Percentiles rank a stretch among this genome's conserved stretches.
These are phyloP conservation scores for Sistotremastrum suecicum DNA, from an alignment of 768 basidiomycete species.

Conservation along the genomic window DNA sequence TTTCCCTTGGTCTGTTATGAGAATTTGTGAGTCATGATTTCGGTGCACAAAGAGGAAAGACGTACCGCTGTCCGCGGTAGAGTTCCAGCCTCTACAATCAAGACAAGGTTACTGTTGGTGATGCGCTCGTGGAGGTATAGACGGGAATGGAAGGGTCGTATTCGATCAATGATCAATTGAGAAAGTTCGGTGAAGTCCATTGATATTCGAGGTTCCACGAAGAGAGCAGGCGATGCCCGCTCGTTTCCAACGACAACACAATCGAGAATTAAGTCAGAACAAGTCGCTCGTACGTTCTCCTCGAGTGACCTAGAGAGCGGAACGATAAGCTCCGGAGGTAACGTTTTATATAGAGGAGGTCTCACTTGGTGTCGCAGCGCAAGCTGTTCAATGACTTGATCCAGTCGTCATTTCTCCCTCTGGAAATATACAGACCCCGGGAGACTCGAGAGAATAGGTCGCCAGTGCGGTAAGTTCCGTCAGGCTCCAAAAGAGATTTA, in stretches of 20 bases:
- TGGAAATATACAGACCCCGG: conserved; percentile 45
- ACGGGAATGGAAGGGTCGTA: conserved; percentile 55
- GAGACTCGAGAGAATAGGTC: conserved; percentile 60
- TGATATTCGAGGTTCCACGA: conserved; percentile 43
- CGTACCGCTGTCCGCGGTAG: conserved; percentile 49
- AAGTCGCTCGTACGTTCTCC: conserved; percentile 56
- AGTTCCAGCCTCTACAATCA: conserved; percentile 50
- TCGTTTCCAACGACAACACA: conserved; percentile 70
- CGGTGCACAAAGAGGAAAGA: neutral
- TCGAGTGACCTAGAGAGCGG: conserved; percentile 45
- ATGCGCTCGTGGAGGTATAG: conserved; percentile 74
- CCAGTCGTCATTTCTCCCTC: conserved; percentile 74
- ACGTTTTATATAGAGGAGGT: conserved; percentile 1
- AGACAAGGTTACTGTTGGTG: conserved; percentile 44
- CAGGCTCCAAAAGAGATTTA: conserved; percentile 35
- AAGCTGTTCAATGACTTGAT: conserved; percentile 71
- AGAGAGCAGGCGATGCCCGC: conserved; percentile 62
- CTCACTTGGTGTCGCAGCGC: conserved; percentile 61
- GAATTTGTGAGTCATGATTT: neutral
- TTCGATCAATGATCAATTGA: conserved; percentile 61
- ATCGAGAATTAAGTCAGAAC: conserved; percentile 48
- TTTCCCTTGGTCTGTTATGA: conserved; percentile 50
- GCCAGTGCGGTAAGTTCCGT: conserved; percentile 70
- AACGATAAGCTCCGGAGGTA: conserved; percentile 1
- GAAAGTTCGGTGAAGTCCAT: conserved; percentile 45